A percentile compares a stretch with the other conserved stretches of the same genome.
Evolutionary conservation across 352 stramenopile genomes (phyloP).

Genomic region (Blastocystis sp.): DNA sequence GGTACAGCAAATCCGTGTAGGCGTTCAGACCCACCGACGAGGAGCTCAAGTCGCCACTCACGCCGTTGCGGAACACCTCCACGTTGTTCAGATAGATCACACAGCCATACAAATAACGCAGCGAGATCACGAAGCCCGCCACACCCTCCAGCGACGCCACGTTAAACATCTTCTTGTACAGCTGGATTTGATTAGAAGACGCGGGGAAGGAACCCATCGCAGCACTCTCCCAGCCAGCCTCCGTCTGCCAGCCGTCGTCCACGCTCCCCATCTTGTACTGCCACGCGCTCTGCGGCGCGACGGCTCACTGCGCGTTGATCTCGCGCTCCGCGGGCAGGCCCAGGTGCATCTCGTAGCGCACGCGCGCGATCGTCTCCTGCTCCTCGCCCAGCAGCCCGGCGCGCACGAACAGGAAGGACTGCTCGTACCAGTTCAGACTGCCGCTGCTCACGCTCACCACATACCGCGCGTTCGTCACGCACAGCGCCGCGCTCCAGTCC

Average conservation of each 20-base stretch:
- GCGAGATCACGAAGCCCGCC: conserved; percentile 37
- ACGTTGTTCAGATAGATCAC: conserved; percentile 11
- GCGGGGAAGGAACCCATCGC: not conserved
- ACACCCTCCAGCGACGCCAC: not conserved
- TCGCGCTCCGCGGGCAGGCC: not conserved
- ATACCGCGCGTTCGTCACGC: not conserved
- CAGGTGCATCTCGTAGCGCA: not conserved
- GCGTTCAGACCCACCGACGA: not conserved
- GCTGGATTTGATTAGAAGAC: not conserved
- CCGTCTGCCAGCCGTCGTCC: not conserved
- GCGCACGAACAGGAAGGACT: not conserved
- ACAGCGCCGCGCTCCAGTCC: not conserved
- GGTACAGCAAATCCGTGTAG: conserved; percentile 18
- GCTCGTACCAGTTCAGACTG: not conserved
- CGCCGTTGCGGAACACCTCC: conserved; percentile 50
- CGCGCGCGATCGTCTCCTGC: not conserved
- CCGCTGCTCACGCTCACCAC: not conserved
- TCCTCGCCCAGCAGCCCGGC: not conserved
- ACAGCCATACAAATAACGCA: conserved; percentile 25
- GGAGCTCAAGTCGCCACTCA: not conserved
- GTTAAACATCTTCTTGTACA: not conserved
- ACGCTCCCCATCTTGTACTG: not conserved
- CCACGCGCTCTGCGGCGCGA: not conserved
- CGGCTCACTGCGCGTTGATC: not conserved
- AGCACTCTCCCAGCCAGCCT: not conserved